Evolutionary conservation across 1,139 yeast species (phyloP).

Genomic region (Meyerozyma guilliermondii): DNA sequence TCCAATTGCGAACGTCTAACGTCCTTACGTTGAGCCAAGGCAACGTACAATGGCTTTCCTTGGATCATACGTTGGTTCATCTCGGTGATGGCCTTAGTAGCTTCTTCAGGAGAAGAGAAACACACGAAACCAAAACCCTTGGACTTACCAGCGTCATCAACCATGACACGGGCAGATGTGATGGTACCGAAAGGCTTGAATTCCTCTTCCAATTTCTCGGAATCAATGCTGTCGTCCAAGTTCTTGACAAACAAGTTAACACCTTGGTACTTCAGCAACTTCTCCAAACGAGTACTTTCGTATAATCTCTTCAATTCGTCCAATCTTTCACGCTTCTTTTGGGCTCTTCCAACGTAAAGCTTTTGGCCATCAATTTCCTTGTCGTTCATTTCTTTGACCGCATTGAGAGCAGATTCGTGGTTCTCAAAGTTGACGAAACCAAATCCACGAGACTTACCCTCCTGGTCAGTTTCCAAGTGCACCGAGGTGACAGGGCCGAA

Average conservation of each 20-base stretch:
- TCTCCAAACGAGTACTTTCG: conserved; percentile 90
- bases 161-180: conserved; percentile 96
- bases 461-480: conserved; percentile 74
- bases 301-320: conserved; percentile 95
- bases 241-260: conserved; percentile 95
- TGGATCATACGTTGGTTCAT: conserved; percentile 97
- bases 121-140: conserved; percentile 99
- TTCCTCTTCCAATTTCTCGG: conserved; percentile 88
- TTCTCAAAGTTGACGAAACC: conserved; percentile 89
- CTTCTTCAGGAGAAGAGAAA: conserved; percentile 97
- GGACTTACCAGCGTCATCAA: conserved; percentile 90
- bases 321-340: conserved; percentile 96
- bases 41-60: conserved; percentile 97
- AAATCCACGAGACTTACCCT: conserved; percentile 91
- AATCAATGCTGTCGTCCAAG: conserved; percentile 89
- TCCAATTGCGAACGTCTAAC: conserved; percentile 96
- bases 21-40: conserved; percentile 98
- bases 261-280: conserved; percentile 93
- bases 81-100: conserved; percentile 96
- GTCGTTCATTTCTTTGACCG: conserved; percentile 91
- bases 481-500: conserved; percentile 84
- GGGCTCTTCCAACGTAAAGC: conserved; percentile 97
- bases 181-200: conserved; percentile 91
- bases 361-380: conserved; percentile 78
- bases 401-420: conserved; percentile 85